A percentile compares a stretch with the other conserved stretches of the same genome.
Conservation (phyloP, 2,329 filamentous ascomycete genomes). For the Balansia obtecta region DNA sequence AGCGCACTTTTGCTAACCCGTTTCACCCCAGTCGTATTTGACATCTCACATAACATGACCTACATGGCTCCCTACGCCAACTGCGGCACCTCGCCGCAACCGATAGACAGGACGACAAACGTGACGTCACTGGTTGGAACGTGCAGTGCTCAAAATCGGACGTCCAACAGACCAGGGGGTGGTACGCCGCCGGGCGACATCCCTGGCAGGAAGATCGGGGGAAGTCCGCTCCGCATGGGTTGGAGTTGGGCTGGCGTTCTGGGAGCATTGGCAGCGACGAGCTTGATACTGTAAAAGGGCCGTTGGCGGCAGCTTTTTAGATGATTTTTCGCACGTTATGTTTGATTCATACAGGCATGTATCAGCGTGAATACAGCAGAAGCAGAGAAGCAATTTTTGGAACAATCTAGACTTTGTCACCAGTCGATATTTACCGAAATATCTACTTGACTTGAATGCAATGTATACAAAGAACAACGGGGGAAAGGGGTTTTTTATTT, state of each 20-base stretch:
- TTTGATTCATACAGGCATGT: too few relatives aligned
- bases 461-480: too few relatives aligned
- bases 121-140: slow-evolving; percentile 9
- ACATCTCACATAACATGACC: slow-evolving; percentile 34
- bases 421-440: too few relatives aligned
- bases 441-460: too few relatives aligned
- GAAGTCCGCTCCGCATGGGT: neutral
- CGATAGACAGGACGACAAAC: slow-evolving; percentile 8
- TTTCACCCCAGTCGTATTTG: slow-evolving; percentile 30
- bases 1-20: neutral
- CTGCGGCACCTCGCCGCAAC: slow-evolving; percentile 25
- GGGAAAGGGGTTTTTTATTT: too few relatives aligned
- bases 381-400: too few relatives aligned
- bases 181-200: neutral
- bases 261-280: neutral
- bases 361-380: too few relatives aligned
- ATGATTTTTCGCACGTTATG: too few relatives aligned
- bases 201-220: neutral
- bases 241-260: neutral
- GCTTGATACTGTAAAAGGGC: neutral
- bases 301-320: neutral
- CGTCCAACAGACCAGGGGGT: neutral
- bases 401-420: too few relatives aligned
- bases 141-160: slow-evolving; percentile 6
- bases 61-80: slow-evolving; percentile 39